Base-by-base conservation (phyloP, 208 protist species). In the Blechomonas ayalai region DNA sequence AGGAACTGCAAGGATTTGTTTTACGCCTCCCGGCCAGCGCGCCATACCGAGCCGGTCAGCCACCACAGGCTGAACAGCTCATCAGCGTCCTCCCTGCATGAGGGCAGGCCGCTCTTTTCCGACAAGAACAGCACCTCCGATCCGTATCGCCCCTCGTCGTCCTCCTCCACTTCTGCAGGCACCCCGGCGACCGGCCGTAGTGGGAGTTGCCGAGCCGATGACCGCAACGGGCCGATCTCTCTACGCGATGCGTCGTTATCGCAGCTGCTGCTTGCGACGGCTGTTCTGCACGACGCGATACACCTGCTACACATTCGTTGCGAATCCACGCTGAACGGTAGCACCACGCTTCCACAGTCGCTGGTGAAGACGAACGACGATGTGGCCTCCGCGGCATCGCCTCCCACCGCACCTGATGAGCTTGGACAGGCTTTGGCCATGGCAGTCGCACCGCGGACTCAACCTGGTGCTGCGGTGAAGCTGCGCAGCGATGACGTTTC, bases 281-380 rank as follows among this genome's bases (percentile, higher is more conserved):
- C 73, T 1, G 58, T 88, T 35, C 28, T 88, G 37, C 71, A 82
- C 43, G 67, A 83, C 46, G 59, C 62, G 7, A 58, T 76, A 34
- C 41, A 49, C n/a, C 57, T 75, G 15, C 43, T 64, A 37, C 12
- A 22, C 10, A 16, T 43, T 8, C 18, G 54, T 38, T 32, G 28
- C 44, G 13, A 13, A 8, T 13, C 45, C 10, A 31, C 16, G 45
- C 20, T 10, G 4, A 13, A 31, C 20, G 29, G 6, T 2, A 24
- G 13, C 1, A 16, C 1, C 8, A 36, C 7, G n/a, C 22, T 20
- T 25, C 23, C n/a, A 23, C n/a, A n/a, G n/a, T n/a, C n/a, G n/a
- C 8, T 66, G 18, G 5, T 20, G 13, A 36, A 38, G 16, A 43
- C 38, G 16, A 16, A 3, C 22, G 15, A 22, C 3, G 15, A 32